Conservation (phyloP, 2,329 filamentous ascomycete species). For the Rhinocladiella similis region DNA sequence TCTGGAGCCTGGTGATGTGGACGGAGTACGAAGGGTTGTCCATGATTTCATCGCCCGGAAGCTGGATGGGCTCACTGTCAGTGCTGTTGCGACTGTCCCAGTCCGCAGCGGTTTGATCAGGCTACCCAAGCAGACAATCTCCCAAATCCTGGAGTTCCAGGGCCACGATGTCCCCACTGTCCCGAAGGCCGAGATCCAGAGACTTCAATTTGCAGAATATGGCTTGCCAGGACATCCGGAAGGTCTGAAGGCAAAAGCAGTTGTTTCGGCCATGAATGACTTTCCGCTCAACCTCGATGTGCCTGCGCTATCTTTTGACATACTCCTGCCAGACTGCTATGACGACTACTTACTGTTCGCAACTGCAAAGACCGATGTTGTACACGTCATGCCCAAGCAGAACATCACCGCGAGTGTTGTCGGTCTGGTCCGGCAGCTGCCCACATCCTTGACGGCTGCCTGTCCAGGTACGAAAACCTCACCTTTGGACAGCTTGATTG, state of each 20-base stretch:
- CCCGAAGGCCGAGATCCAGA: constrained; percentile 79
- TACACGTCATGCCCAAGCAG: constrained; percentile 67
- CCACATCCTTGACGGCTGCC: constrained; percentile 67
- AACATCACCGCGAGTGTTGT: constrained; percentile 69
- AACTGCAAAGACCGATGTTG: constrained; percentile 66
- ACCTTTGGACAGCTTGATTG: constrained; percentile 79
- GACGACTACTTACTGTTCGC: constrained; percentile 73
- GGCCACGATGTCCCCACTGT: constrained; percentile 69
- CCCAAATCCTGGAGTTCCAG: constrained; percentile 55
- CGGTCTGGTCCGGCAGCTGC: constrained; percentile 71
- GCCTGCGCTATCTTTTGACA: constrained; percentile 78
- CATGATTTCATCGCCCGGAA: constrained; percentile 86
- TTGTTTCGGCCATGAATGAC: constrained; percentile 69
- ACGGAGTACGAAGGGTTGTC: constrained; percentile 75
- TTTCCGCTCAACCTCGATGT: constrained; percentile 76
- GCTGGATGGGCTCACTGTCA: constrained; percentile 68
- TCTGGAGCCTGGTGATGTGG: constrained; percentile 71
- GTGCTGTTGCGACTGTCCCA: constrained; percentile 70
- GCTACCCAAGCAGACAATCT: constrained; percentile 74
- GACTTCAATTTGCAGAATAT: constrained; percentile 75
- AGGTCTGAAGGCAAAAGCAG: constrained; percentile 78
- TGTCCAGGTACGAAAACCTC: constrained; percentile 79
- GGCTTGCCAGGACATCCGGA: constrained; percentile 54
- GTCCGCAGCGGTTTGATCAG: constrained; percentile 78
- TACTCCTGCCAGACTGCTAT: constrained; percentile 80